Conservation (phyloP, 805 yeast species). For the Zygotorulaspora danielsina region DNA sequence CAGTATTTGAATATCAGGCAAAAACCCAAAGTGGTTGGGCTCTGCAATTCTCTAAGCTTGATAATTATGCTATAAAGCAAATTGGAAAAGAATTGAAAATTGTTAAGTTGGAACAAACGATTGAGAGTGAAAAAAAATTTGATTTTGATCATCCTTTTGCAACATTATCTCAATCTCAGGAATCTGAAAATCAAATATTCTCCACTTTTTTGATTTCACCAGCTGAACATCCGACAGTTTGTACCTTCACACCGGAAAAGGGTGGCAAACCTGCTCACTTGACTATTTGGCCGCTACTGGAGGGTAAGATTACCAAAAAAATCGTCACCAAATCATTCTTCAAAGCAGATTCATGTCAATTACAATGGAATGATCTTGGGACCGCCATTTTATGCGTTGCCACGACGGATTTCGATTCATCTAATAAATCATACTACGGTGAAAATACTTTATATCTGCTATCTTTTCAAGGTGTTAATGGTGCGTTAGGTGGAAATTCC, state of each 20-base stretch:
- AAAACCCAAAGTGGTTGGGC: constrained; percentile 86
- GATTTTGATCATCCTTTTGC: constrained; percentile 53
- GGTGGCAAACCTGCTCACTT: constrained; percentile 87
- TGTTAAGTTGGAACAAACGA: constrained; percentile 41
- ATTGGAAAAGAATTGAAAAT: constrained; percentile 32
- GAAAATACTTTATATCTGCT: constrained; percentile 87
- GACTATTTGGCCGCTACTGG: constrained; percentile 53
- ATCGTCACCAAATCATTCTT: constrained; percentile 84
- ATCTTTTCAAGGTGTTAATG: constrained; percentile 42
- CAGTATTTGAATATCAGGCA: constrained; percentile 54
- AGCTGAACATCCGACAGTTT: constrained; percentile 84
- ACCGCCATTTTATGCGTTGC: constrained; percentile 92
- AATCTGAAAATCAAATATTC: constrained; percentile 40
- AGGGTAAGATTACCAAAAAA: constrained; percentile 52
- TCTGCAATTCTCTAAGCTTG: constrained; percentile 35
- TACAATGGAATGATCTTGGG: constrained; percentile 92
- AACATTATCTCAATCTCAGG: constrained; percentile 41
- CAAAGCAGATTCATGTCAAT: constrained; percentile 89
- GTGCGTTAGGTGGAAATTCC: constrained; percentile 89
- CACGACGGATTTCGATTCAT: constrained; percentile 90
- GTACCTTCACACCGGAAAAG: constrained; percentile 84
- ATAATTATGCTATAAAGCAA: constrained; percentile 30
- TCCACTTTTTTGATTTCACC: constrained; percentile 65
- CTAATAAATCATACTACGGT: constrained; percentile 94
- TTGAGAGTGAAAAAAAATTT: constrained; percentile 35